A percentile compares a stretch with the other conserved stretches of the same genome.
These are phyloP conservation scores for Linderina pennispora DNA, from an alignment of 192 early-diverging fungal genomes.

Conservation along the genomic window DNA sequence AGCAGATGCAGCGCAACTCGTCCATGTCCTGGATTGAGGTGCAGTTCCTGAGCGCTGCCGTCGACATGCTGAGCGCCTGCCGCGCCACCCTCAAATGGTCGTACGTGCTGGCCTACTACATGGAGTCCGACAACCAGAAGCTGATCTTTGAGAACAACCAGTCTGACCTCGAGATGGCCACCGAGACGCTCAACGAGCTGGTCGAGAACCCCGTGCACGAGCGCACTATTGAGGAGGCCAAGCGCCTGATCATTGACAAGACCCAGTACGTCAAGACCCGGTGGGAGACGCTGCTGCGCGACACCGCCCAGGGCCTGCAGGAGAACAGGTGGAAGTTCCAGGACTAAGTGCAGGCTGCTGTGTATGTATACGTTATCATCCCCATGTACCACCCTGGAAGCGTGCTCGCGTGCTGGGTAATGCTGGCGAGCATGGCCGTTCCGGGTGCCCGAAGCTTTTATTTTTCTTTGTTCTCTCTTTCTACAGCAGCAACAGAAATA, in stretches of 20 bases:
- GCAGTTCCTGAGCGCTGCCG: slow-evolving; percentile 91
- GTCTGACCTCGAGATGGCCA: slow-evolving; percentile 95
- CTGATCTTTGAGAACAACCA: slow-evolving; percentile 98
- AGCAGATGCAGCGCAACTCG: slow-evolving; percentile 85
- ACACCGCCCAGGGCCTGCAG: slow-evolving; percentile 81
- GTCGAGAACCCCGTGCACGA: slow-evolving; percentile 80
- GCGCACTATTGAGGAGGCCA: slow-evolving; percentile 70
- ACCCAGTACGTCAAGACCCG: slow-evolving; percentile 84
- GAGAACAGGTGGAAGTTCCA: slow-evolving; percentile 80
- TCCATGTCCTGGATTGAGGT: slow-evolving; percentile 98
- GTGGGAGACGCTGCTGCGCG: slow-evolving; percentile 82
- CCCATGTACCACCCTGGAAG: no score
- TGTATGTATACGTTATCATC: not conserved
- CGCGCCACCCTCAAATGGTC: slow-evolving; percentile 97
- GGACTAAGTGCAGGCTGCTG: not conserved
- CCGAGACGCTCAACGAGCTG: slow-evolving; percentile 87
- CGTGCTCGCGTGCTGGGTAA: no score
- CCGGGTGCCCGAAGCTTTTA: no score
- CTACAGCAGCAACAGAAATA: not conserved
- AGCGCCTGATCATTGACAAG: slow-evolving; percentile 88
- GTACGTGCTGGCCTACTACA: slow-evolving; percentile 94
- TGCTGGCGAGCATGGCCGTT: no score
- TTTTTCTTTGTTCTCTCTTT: no score
- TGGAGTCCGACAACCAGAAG: slow-evolving; percentile 78
- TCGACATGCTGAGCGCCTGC: slow-evolving; percentile 80